These are phyloP conservation scores for Neonectria neomacrospora DNA, from an alignment of 2,329 filamentous ascomycete genomes.

Conservation along the genomic window DNA sequence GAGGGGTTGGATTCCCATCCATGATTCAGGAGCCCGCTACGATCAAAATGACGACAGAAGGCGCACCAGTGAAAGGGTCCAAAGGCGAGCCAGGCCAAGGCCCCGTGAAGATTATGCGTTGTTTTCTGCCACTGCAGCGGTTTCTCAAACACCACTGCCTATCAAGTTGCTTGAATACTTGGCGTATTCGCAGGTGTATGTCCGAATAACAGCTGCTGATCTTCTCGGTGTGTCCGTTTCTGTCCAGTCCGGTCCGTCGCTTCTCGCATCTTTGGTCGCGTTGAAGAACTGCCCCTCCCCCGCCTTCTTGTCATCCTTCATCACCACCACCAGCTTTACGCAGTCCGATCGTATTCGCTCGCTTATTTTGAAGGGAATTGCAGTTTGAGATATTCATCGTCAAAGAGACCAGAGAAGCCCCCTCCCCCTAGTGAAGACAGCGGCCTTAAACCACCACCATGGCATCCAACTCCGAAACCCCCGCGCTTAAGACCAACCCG, in stretches of 20 bases:
- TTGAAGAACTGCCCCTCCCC: slow-evolving; percentile 44
- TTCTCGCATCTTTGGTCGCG: slow-evolving; percentile 16
- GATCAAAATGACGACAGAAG: slow-evolving; percentile 22
- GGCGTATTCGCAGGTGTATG: neutral
- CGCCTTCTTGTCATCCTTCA: slow-evolving; percentile 29
- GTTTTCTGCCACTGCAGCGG: slow-evolving; percentile 22
- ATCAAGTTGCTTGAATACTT: slow-evolving; percentile 32
- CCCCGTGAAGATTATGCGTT: slow-evolving; percentile 26
- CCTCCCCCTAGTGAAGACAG: neutral
- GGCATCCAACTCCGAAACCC: slow-evolving; percentile 60
- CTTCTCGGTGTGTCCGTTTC: slow-evolving; percentile 33
- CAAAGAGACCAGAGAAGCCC: slow-evolving; percentile 1
- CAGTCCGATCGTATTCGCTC: slow-evolving; percentile 12
- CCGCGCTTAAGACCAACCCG: slow-evolving; percentile 74
- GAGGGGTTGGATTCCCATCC: slow-evolving; percentile 21
- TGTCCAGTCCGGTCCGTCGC: slow-evolving; percentile 31
- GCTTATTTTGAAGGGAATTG: slow-evolving; percentile 6
- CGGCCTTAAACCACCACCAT: slow-evolving; percentile 45
- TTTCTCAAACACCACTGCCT: slow-evolving; percentile 25
- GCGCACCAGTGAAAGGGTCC: slow-evolving; percentile 20
- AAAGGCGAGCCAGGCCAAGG: slow-evolving; percentile 14
- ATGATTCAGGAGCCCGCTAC: neutral
- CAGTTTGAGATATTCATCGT: neutral
- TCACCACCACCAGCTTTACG: neutral
- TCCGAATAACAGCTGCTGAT: slow-evolving; percentile 9